Base-by-base conservation (phyloP, 352 stramenopile genomes). In the Pythium biforme region DNA sequence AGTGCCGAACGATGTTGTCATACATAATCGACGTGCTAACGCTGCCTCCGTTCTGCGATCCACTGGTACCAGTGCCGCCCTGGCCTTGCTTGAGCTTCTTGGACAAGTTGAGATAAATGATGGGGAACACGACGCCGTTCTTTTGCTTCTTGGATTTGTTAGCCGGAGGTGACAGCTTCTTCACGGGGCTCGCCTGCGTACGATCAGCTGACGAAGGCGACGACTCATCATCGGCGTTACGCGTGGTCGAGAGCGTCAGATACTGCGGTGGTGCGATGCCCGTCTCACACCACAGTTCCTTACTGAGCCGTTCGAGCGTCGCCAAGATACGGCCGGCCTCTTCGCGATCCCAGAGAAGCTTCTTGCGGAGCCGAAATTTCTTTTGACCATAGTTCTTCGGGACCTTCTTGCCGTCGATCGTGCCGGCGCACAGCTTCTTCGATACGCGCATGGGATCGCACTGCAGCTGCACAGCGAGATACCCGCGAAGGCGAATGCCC, bases 371-470 rank as follows among this genome's bases (percentile, higher is more conserved):
- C 22, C 84, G 83, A 47, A 88, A 92, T 57, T 90, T 92, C 62
- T 87, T 85, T 66, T 92, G 83, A 3, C 83, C 83, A 51, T 84
- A 92, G 56, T 93, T 93, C 49, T 86, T 91, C 0, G 84, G 78
- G 46, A 93, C 77, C 7, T 64, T 63, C 49, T 88, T 88, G 47
- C 80, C 80, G 49, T 89, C 80, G 45, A 93, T 84, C 10, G 68
- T 74, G 3, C 82, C 82, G 11, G 80, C 79, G 49, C 81, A 90
- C 29, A 93, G 71, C 45, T 93, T 93, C 70, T 93, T 93, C 19
- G 80, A 90, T 39, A 93, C 78, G 12, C 84, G 72, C 84, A 93
- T 93, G 34, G 84, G 84, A 34, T 91, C 84, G 40, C 84, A 93
- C 50, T 92, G 82, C 23, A 93, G 64, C 51, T 90, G 82, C 27